Evolutionary conservation across 495 filamentous ascomycete species (phyloP), one percentile per base, ranked within the genome.

Genomic region (Staphylotrichum longicolle): DNA sequence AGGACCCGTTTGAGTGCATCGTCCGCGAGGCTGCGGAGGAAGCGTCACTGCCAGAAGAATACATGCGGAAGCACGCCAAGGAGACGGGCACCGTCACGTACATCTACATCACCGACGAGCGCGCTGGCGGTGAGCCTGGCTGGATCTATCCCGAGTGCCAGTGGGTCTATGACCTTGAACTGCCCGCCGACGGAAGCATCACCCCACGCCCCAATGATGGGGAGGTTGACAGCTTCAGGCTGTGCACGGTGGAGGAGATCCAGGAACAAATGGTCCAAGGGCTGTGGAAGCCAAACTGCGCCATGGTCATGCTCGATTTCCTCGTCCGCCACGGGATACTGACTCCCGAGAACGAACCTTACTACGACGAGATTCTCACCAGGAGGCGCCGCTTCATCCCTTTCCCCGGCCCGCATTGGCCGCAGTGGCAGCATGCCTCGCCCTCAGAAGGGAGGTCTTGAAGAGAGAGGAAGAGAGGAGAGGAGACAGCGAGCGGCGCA

Each of bases 241-340:
- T 97, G 63, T 82, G 81, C 79, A 87, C 81, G 3, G 80, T 97
- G 42, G 82, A 88, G 4, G 84, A 95, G 70, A 86, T 93, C 4
- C 78, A 87, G 77, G 78, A 82, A 58, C 85, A 87, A 15, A 68
- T 99, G 62, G 82, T 81, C 2, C 77, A 78, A 50, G 89, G 89
- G 2, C 80, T 87, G 62, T 97, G 96, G 77, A 99, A 99, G 76
- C 91, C 95, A 0, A 99, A 99, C 70, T 97, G 93, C 70, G 88
- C 88, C 2, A 66, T 93, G 57, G 81, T 95, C 30, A 73, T 95
- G 66, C 72, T 96, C 48, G 91, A 96, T 73, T 98, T 98, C 80
- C 92, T 98, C 74, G 77, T 96, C 60, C 79, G 94, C 34, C 91
- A 91, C 74, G 89, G 90, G 1, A 82, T 96, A 56, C 68, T 95